Evolutionary conservation across 2,329 filamentous ascomycete genomes (phyloP).

Genomic region (Talaromyces sp.): DNA sequence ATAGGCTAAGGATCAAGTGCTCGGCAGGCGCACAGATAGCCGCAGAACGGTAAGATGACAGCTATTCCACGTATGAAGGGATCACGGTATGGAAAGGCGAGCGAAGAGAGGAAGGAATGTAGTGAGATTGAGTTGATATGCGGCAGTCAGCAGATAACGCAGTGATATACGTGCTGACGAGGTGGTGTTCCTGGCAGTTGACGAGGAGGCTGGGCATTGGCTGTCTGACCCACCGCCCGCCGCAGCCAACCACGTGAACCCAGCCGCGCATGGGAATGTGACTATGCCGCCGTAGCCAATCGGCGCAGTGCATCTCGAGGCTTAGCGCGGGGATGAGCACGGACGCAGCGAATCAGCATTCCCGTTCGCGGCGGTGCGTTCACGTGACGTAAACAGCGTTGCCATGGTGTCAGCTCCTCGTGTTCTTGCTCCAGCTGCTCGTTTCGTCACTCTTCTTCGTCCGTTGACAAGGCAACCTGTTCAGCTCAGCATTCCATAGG

Average conservation of each 20-base stretch:
- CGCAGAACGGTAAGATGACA: not conserved
- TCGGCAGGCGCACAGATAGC: not conserved
- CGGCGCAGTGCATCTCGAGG: not conserved
- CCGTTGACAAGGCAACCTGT: slow-evolving; percentile 15
- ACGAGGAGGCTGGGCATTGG: slow-evolving; percentile 18
- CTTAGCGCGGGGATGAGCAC: slow-evolving; percentile 13
- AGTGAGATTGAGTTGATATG: not conserved
- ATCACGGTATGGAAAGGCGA: slow-evolving; percentile 16
- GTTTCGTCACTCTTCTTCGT: not conserved
- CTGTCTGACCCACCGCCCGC: slow-evolving; percentile 23
- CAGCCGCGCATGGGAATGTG: slow-evolving; percentile 25
- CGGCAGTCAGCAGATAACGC: not conserved
- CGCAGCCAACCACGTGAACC: slow-evolving; percentile 26
- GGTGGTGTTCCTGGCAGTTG: slow-evolving; percentile 18
- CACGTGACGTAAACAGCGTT: slow-evolving; percentile 20
- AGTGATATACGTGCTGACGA: not conserved
- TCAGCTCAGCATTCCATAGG: not conserved
- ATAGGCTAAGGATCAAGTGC: not conserved
- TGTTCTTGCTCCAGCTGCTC: not conserved
- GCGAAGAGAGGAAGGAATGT: slow-evolving; percentile 21
- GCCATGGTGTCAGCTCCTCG: slow-evolving; percentile 1
- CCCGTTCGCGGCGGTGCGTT: not conserved
- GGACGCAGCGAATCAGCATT: not conserved
- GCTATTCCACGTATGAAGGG: not conserved
- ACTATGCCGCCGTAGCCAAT: slow-evolving; percentile 7